Evolutionary conservation across 2,329 filamentous ascomycete species (phyloP).

Genomic region (Fusarium sp.): DNA sequence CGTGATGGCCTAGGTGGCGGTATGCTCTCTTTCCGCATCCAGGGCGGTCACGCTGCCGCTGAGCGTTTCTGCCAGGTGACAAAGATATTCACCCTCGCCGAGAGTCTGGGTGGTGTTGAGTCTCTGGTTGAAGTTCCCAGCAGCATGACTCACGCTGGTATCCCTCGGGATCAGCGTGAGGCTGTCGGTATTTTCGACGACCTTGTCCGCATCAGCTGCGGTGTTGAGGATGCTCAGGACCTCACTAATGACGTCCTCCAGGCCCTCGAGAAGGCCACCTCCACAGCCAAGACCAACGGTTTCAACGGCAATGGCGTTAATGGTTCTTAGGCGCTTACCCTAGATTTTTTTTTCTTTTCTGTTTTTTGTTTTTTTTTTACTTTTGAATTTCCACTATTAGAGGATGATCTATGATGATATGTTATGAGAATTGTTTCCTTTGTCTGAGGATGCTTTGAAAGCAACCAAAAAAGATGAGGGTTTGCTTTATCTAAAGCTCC

Average conservation of each 20-base stretch:
- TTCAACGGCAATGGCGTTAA: slow-evolving; percentile 48
- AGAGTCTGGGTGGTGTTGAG: slow-evolving; percentile 93
- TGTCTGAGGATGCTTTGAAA: slow-evolving; percentile 23
- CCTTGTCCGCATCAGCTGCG: slow-evolving; percentile 91
- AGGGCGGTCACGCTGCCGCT: slow-evolving; percentile 86
- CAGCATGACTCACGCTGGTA: slow-evolving; percentile 97
- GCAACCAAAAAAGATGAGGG: slow-evolving; percentile 31
- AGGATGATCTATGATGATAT: slow-evolving; percentile 38
- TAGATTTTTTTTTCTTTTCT: slow-evolving; percentile 6
- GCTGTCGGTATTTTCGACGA: slow-evolving; percentile 95
- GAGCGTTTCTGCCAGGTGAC: slow-evolving; percentile 93
- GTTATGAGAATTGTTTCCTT: slow-evolving; percentile 39
- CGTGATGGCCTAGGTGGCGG: slow-evolving; percentile 94
- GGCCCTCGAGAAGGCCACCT: slow-evolving; percentile 82
- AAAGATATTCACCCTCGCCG: slow-evolving; percentile 91
- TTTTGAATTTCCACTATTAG: slow-evolving; percentile 22
- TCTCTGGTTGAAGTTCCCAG: slow-evolving; percentile 91
- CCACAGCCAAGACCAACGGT: slow-evolving; percentile 51
- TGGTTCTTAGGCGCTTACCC: slow-evolving; percentile 36
- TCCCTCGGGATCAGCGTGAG: slow-evolving; percentile 90
- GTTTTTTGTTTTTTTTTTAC: slow-evolving; percentile 5
- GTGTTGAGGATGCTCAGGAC: slow-evolving; percentile 91
- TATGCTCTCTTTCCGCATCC: slow-evolving; percentile 97
- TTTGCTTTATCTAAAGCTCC: slow-evolving; percentile 20
- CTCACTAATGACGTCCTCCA: slow-evolving; percentile 84